Percentiles rank a stretch among this genome's conserved stretches.
Evolutionary conservation across 805 yeast genomes (phyloP).

Genomic region (Schwanniomyces yamadae): DNA sequence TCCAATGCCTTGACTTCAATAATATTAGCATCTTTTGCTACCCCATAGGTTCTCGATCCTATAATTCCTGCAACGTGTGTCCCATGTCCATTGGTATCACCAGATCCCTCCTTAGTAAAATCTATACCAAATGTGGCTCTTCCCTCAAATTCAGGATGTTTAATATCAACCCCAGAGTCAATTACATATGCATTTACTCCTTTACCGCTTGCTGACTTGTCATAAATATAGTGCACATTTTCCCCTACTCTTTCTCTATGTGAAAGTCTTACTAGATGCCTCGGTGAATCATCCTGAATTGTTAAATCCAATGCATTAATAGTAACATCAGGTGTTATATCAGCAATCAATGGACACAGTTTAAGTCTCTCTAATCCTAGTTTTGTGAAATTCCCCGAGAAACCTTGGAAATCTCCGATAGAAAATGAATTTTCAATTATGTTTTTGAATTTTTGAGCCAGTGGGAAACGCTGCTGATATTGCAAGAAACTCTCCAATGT

Average conservation of each 20-base stretch:
- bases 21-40: conserved; percentile 53
- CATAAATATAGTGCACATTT: conserved; percentile 47
- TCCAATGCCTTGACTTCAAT: conserved; percentile 77
- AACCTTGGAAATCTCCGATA: conserved; percentile 70
- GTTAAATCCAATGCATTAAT: conserved; percentile 54
- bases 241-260: conserved; percentile 34
- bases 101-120: conserved; percentile 58
- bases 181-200: conserved; percentile 73
- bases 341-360: conserved; percentile 62
- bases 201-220: conserved; percentile 47
- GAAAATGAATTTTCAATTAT: conserved; percentile 53
- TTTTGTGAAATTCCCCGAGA: conserved; percentile 59
- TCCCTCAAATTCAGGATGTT: conserved; percentile 63
- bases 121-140: conserved; percentile 61
- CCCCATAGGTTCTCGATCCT: conserved; percentile 44
- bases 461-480: conserved; percentile 40
- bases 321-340: conserved; percentile 63
- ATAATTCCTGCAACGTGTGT: conserved; percentile 13
- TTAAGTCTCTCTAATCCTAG: conserved; percentile 48
- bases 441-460: conserved; percentile 42
- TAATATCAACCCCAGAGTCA: conserved; percentile 74
- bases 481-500: conserved; percentile 48
- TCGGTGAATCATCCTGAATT: conserved; percentile 50
- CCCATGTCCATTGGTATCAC: conserved; percentile 50
- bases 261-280: conserved; percentile 67